Evolutionary conservation across 73 alveolate genomes (phyloP), one percentile per base, ranked within the genome.

Genomic region (Tetrahymena borealis): DNA sequence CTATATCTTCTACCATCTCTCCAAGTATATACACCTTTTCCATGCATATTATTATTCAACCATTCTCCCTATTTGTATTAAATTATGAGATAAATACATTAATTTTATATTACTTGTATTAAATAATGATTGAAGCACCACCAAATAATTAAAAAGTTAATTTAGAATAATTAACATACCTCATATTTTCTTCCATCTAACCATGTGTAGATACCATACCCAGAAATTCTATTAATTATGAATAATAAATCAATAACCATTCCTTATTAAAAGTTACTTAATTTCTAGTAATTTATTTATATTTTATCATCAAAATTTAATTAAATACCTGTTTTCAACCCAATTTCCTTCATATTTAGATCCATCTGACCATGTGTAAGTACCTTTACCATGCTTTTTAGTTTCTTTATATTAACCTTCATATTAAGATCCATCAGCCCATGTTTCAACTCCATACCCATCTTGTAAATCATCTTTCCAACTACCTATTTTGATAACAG

Each of bases 291-390:
- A n/a, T n/a, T n/a, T n/a, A n/a, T 15, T 8, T 11, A 8, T 4
- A 7, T 40, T 4, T 8, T 4, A 15, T 8, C 33, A 11, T 7
- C 24, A n/a, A 42, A 60, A 60, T 18, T 60, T 60, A 60, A 95
- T 95, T 3, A 60, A n/a, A 18, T 60, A 60, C 85, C 85, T 60
- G 31, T 60, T 97, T 35, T 97, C 96, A 91, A 91, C 94, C 98
- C 99, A 96, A 90, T 96, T 91, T 39, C 99, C 99, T 39, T 91
- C 95, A 93, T 97, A 97, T 91, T 33, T 77, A 31, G 98, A 91
- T 37, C 98, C 97, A 95, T 97, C 99, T 20, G 96, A 93, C 98
- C 99, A 97, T 78, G 90, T 39, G 77, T 96, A 96, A 39, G 60
- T 95, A 8, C 98, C 98, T 32, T 78, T 24, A 33, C 98, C 98